Evolutionary conservation across 257 asterid species (phyloP).

Genomic region (Asclepias syriaca): DNA sequence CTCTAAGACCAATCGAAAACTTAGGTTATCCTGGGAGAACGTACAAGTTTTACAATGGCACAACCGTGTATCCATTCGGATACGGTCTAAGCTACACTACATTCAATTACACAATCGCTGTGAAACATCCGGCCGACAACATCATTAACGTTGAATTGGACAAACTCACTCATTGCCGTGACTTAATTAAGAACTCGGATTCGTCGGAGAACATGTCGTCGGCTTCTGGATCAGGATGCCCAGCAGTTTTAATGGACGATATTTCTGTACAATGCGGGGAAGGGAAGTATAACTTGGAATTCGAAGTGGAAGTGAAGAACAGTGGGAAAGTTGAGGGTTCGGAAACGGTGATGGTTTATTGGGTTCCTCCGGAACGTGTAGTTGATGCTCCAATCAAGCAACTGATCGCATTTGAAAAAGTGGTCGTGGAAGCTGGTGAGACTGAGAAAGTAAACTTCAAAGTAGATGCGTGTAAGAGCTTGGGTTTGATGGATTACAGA

Average conservation of each 20-base stretch:
- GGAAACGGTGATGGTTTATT: conserved; percentile 29
- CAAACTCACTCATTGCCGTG: conserved; percentile 30
- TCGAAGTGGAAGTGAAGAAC: conserved; percentile 26
- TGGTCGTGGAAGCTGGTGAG: conserved; percentile 21
- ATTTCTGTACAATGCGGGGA: background rate
- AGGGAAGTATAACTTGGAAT: conserved; percentile 1
- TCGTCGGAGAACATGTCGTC: background rate
- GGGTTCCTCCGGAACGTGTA: conserved; percentile 24
- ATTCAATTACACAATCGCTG: conserved; percentile 13
- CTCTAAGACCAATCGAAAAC: conserved; percentile 23
- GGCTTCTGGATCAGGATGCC: conserved; percentile 12
- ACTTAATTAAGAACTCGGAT: conserved; percentile 23
- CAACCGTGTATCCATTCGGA: conserved; percentile 36
- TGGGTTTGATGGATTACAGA: conserved; percentile 27
- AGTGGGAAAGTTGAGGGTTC: conserved; percentile 26
- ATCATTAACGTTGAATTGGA: conserved; percentile 10
- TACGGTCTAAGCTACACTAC: conserved; percentile 46
- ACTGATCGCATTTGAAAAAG: conserved; percentile 34
- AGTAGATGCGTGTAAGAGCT: conserved; percentile 30
- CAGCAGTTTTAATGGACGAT: conserved; percentile 24
- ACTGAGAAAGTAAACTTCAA: conserved; percentile 16
- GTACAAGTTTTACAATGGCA: conserved; percentile 40
- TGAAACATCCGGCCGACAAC: background rate
- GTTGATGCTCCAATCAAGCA: conserved; percentile 28
- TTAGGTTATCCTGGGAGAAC: conserved; percentile 46